A percentile compares a stretch with the other conserved stretches of the same genome.
Conservation (phyloP, 371 early-diverging fungal genomes). For the Cokeromyces recurvatus region DNA sequence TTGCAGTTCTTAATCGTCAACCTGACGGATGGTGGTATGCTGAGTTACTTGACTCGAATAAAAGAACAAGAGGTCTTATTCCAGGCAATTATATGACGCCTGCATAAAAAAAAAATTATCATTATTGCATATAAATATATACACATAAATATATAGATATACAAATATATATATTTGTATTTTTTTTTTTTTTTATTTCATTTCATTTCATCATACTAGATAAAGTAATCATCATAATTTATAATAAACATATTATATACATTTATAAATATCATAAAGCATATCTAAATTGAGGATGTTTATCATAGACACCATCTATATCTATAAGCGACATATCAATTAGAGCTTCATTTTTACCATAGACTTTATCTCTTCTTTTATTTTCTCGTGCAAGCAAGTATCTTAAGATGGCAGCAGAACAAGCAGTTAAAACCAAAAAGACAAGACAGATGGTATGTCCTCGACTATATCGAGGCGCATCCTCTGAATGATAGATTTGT, state of each 20-base stretch:
- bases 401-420: conserved; percentile 22
- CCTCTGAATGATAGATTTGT: conserved; percentile 47
- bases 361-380: conserved; percentile 26
- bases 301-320: conserved; percentile 16
- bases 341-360: conserved; percentile 3
- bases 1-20: conserved; percentile 25
- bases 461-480: conserved; percentile 45
- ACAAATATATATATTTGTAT: too few species aligned
- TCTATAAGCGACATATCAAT: conserved; percentile 8
- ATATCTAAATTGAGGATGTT: conserved; percentile 23
- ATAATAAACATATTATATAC: too few species aligned
- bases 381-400: conserved; percentile 45
- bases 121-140: too few species aligned
- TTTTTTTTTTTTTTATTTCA: too few species aligned
- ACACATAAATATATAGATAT: too few species aligned
- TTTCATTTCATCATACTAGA: too few species aligned
- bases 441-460: conserved; percentile 53
- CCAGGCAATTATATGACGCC: conserved; percentile 30
- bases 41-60: conserved; percentile 13
- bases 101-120: conserved; percentile 3
- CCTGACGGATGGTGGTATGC: conserved; percentile 38
- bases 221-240: too few species aligned
- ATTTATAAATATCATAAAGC: conserved; percentile 17
- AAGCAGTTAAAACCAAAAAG: conserved; percentile 18
- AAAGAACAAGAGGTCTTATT: conserved; percentile 23